These are phyloP conservation scores for Colletotrichum melonis DNA, from an alignment of 2,329 filamentous ascomycete species.

Conservation along the genomic window DNA sequence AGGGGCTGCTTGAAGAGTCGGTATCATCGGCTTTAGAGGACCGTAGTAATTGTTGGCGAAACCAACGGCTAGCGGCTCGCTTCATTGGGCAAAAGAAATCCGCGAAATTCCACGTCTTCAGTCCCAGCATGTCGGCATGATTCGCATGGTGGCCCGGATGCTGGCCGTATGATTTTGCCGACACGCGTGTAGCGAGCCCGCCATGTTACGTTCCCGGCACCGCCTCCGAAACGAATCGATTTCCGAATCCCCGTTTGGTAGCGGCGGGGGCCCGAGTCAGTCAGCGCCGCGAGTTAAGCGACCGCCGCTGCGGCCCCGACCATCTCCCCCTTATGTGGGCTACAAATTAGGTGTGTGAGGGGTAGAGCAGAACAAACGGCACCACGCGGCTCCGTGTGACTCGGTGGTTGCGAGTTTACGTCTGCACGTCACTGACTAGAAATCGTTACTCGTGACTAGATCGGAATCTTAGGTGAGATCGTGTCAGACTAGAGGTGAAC, in stretches of 20 bases:
- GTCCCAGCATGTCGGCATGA: not conserved
- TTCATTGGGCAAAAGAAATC: not conserved
- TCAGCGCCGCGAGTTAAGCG: slow-evolving; percentile 38
- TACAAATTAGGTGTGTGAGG: not conserved
- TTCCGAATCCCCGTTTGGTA: slow-evolving; percentile 69
- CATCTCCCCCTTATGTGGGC: slow-evolving; percentile 33
- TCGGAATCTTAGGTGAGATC: not conserved
- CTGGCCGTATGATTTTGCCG: not conserved
- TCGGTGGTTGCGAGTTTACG: slow-evolving; percentile 21
- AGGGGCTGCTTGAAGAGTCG: not conserved
- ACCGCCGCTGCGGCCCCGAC: slow-evolving; percentile 38
- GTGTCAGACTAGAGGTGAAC: not conserved
- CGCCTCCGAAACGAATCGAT: slow-evolving; percentile 57
- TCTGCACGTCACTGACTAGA: slow-evolving; percentile 20
- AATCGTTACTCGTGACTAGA: not conserved
- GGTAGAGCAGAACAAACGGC: not conserved
- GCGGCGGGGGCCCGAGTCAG: slow-evolving; percentile 54
- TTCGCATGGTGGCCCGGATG: not conserved
- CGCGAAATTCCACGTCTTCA: not conserved
- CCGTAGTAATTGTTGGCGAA: not conserved
- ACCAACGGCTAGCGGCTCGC: not conserved
- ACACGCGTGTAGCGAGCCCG: not conserved
- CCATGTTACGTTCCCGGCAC: not conserved
- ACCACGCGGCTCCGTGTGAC: not conserved
- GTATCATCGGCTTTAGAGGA: not conserved